These are phyloP conservation scores for Litchi chinensis DNA, from an alignment of 345 rosid species.

Conservation along the genomic window DNA sequence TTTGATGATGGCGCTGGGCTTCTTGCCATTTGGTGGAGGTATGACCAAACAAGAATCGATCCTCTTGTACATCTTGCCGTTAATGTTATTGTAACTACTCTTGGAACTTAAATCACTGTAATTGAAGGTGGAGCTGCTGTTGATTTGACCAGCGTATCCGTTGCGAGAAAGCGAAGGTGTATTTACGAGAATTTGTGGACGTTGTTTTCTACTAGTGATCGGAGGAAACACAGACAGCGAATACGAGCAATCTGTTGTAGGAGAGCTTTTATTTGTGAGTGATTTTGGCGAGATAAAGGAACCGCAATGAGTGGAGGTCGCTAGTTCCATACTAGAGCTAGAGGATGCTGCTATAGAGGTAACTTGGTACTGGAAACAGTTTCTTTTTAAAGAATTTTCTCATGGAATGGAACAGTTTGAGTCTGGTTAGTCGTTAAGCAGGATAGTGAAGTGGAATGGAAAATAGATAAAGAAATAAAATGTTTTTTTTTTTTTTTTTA, in stretches of 20 bases:
- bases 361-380: neutral
- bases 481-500: neutral
- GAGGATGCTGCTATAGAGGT: neutral
- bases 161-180: constrained; percentile 13
- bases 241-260: neutral
- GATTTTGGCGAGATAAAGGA: neutral
- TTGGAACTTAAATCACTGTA: neutral
- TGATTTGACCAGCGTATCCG: constrained; percentile 36
- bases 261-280: neutral
- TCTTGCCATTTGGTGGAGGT: constrained; percentile 54
- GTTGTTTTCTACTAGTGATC: neutral
- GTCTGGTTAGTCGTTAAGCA: neutral
- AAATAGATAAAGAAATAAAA: neutral
- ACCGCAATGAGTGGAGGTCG: neutral
- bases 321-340: neutral
- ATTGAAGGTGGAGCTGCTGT: constrained; percentile 18
- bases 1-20: constrained; percentile 73
- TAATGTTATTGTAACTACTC: constrained; percentile 9
- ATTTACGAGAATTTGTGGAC: neutral
- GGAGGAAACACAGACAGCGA: neutral
- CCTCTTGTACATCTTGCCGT: constrained; percentile 46
- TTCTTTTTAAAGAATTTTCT: neutral
- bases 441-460: neutral
- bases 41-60: constrained; percentile 65
- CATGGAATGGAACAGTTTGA: too few species aligned